Percentiles rank a stretch among this genome's conserved stretches.
phyloP scores from a whole-genome alignment of 2,329 filamentous ascomycete genomes.

The Neospermospora avenae region DNA sequence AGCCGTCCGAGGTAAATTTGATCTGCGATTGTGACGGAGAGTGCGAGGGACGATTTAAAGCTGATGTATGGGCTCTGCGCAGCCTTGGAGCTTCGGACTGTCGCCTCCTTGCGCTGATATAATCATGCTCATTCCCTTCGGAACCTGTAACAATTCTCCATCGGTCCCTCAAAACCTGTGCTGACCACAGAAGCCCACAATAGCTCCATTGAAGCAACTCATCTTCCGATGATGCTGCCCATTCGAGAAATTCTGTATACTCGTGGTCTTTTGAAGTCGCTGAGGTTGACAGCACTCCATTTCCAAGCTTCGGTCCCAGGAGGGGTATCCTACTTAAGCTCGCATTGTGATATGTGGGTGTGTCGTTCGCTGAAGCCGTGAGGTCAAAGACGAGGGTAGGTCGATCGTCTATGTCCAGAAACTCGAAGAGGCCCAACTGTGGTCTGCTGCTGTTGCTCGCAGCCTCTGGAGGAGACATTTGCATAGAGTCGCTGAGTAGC shows the following conservation, averaged over 20 bases:
- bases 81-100: slow-evolving; percentile 9
- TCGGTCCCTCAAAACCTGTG: slow-evolving; percentile 21
- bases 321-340: slow-evolving; percentile 11
- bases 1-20: neutral
- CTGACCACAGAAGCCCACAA: slow-evolving; percentile 24
- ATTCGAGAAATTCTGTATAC: slow-evolving; percentile 16
- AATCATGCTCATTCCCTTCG: slow-evolving; percentile 2
- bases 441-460: neutral
- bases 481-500: neutral
- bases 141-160: slow-evolving; percentile 26
- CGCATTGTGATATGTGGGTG: slow-evolving; percentile 22
- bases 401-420: slow-evolving; percentile 25
- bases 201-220: slow-evolving; percentile 8
- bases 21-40: neutral
- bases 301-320: slow-evolving; percentile 9
- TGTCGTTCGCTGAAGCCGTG: slow-evolving; percentile 5
- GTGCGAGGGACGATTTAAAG: neutral
- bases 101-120: neutral
- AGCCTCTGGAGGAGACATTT: neutral
- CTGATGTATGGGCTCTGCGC: slow-evolving; percentile 10
- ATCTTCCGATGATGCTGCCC: slow-evolving; percentile 14
- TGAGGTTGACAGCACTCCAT: neutral
- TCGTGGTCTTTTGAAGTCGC: slow-evolving; percentile 4
- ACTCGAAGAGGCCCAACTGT: slow-evolving; percentile 21
- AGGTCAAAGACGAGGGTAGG: slow-evolving; percentile 27